These are phyloP conservation scores for Spatholobus suberectus DNA, from an alignment of 306 rosid species.

Conservation along the genomic window DNA sequence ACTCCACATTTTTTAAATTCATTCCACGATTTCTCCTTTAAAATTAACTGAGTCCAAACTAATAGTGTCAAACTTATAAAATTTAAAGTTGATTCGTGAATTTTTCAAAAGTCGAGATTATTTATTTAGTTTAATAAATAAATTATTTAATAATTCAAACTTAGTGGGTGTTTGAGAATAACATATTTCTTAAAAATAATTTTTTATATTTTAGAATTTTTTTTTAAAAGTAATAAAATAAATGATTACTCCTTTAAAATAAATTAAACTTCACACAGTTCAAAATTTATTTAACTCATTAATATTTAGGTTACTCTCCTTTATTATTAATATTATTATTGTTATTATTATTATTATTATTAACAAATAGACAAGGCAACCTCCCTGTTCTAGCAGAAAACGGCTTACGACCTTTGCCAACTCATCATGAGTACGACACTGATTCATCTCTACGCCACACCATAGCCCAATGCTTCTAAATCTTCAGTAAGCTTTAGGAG, in stretches of 20 bases:
- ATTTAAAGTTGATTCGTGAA: too few species aligned
- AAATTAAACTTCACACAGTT: not conserved
- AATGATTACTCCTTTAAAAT: not conserved
- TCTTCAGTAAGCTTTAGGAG: not conserved
- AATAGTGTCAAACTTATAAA: too few species aligned
- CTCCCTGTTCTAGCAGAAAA: conserved; percentile 13
- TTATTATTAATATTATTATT: too few species aligned
- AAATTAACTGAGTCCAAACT: too few species aligned
- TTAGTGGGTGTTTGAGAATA: not conserved
- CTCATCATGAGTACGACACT: not conserved
- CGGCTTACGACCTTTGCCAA: conserved; percentile 9
- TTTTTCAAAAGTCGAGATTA: too few species aligned
- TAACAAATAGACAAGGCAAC: conserved; percentile 6
- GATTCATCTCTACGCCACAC: not conserved
- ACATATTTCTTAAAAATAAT: not conserved
- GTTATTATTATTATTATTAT: too few species aligned
- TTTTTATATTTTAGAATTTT: too few species aligned
- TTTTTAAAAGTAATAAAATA: too few species aligned
- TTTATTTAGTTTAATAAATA: too few species aligned
- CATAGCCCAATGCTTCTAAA: not conserved
- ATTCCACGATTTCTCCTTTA: too few species aligned
- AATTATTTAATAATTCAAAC: not conserved
- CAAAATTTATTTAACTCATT: not conserved
- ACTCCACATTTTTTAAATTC: too few species aligned
- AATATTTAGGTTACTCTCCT: not conserved